Evolutionary conservation across 306 rosid species (phyloP).

Genomic region (Parietaria judaica): DNA sequence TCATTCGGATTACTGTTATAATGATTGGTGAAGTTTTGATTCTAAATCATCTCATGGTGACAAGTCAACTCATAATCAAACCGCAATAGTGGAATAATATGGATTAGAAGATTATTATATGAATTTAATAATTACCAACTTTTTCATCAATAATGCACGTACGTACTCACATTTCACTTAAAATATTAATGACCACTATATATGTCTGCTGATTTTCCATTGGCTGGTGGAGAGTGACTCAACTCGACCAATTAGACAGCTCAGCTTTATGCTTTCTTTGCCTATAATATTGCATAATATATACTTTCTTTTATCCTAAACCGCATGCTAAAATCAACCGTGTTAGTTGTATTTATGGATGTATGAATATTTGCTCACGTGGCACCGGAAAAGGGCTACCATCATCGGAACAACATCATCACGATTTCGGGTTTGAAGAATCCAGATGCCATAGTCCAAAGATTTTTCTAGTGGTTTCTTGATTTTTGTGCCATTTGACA

Average conservation of each 20-base stretch:
- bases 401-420: too few species aligned
- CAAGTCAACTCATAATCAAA: conserved; percentile 50
- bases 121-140: background rate
- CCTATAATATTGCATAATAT: background rate
- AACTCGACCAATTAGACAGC: conserved; percentile 5
- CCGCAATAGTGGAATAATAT: conserved; percentile 11
- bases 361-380: too few species aligned
- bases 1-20: background rate
- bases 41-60: conserved; percentile 20
- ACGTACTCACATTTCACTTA: too few species aligned
- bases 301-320: background rate
- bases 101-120: background rate
- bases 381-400: too few species aligned
- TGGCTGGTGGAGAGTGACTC: conserved; percentile 1
- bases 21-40: conserved; percentile 32
- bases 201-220: background rate
- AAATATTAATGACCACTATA: background rate
- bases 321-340: background rate
- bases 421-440: too few species aligned
- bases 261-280: background rate
- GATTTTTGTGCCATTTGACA: too few species aligned
- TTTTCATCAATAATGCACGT: background rate
- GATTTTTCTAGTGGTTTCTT: too few species aligned
- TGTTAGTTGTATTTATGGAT: too few species aligned
- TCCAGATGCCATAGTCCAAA: too few species aligned